Evolutionary conservation across 2,329 filamentous ascomycete genomes (phyloP), one percentile per base, ranked within the genome.

Genomic region (Paracamarosporium sp.): DNA sequence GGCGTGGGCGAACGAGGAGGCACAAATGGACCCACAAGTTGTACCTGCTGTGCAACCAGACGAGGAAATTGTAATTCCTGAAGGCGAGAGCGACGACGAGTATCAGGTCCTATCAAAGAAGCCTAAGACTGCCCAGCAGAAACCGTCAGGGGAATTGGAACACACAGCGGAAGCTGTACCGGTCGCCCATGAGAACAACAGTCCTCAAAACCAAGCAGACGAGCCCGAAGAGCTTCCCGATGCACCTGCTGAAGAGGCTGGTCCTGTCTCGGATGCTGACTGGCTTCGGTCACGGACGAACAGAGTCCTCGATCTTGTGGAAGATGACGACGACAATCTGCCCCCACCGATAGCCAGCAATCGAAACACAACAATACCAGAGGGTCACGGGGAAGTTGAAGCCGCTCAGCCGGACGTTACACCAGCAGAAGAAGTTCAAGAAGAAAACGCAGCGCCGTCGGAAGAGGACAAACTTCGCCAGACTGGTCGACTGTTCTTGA

Each of bases 201-300:
- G 17, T 9, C 54, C 59, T 43, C 47, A 56, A 12, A 28, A 35
- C 11, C 45, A 65, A 55, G 72, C 33, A 11, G 57, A 67, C 12
- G 56, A 43, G 8, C 62, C 65, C 56, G 58, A 68, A 41, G 62
- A 64, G 31, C 46, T 57, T 5, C 53, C 61, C 12, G 60, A 59
- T 20, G 55, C 48, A 31, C 45, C 62, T 40, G 48, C 65, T 22
- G 69, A 71, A 47, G 69, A 74, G 24, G 71, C 71, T 31, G 75
- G 76, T 44, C 80, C 81, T 50, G 82, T 88, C 3, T 89, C 90
- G 22, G 93, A 97, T 78, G 88, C 89, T 59, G 93, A 98, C 76
- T 99, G 95, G 95, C 82, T 97, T 66, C 88, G 94, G 56, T 94
- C 91, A 61, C 88, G 91, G 66, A 98, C 93, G 13, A 97, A 89